These are phyloP conservation scores for Eustoma russellianum DNA, from an alignment of 257 asterid species.

Conservation along the genomic window DNA sequence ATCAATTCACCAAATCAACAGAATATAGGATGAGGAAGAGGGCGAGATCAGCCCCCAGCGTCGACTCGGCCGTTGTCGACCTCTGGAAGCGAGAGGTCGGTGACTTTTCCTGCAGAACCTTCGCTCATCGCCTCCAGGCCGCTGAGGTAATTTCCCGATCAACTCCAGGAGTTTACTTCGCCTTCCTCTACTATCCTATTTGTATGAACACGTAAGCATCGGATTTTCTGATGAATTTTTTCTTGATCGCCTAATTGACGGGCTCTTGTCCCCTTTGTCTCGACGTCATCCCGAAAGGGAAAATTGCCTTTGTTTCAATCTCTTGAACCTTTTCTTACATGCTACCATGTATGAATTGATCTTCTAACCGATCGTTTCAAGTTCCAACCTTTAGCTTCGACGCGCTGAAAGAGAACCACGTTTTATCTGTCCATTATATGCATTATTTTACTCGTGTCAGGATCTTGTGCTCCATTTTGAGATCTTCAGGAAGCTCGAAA, in stretches of 20 bases:
- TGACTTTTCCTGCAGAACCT: conserved; percentile 49
- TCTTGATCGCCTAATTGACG: too few species aligned
- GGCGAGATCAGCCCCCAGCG: conserved; percentile 17
- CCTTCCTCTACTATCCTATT: not conserved
- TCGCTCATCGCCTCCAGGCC: conserved; percentile 62
- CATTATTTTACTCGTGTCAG: conserved; percentile 17
- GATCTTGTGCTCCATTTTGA: conserved; percentile 80
- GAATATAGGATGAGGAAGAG: conserved; percentile 26
- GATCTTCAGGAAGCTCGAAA: conserved; percentile 55
- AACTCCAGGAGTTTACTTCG: not conserved
- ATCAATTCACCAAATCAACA: too few species aligned
- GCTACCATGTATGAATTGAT: too few species aligned
- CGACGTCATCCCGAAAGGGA: too few species aligned
- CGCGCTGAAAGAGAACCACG: too few species aligned
- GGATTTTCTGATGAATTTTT: not conserved
- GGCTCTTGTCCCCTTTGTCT: not conserved
- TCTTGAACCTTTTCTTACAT: not conserved
- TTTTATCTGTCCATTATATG: too few species aligned
- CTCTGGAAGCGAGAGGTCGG: conserved; percentile 83
- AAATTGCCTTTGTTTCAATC: not conserved
- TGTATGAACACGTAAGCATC: not conserved
- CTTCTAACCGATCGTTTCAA: too few species aligned
- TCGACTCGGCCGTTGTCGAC: conserved; percentile 46
- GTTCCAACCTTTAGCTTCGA: too few species aligned
- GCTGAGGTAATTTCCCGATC: conserved; percentile 40